Evolutionary conservation across 768 basidiomycete genomes (phyloP), one percentile per base, ranked within the genome.

Genomic region (Pleurotus citrinopileatus): DNA sequence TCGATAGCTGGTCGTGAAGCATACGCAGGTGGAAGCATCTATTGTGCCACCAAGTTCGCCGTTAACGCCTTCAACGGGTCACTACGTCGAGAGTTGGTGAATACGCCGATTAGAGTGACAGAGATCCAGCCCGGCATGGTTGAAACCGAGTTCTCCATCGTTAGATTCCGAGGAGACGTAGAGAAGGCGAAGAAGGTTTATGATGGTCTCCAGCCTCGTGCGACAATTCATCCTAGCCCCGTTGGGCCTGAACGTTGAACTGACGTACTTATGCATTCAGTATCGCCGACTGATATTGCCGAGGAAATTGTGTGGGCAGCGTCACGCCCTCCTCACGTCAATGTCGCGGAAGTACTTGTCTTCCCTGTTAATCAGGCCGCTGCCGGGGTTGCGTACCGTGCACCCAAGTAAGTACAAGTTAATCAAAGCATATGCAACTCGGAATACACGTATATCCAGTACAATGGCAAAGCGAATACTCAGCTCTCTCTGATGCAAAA

Each of bases 241-340:
- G 25, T 15, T 55, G 25, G 23, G 22, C 15, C 32, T 34, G 22
- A 42, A 59, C 32, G 6, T 37, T 44, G 56, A 52, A 40, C 56
- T 62, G 27, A 48, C 42, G 44, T 42, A 22, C 26, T 12, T 3
- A 27, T 9, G 22, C 46, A 27, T n/a, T n/a, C 62, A 94, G 91
- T 96, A 68, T 78, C 81, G 4, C 84, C 87, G 5, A 79, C 87
- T 56, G 94, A 98, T 64, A 88, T 98, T 42, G 97, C 97, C 1
- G 97, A 99, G 67, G 94, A 98, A 70, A 95, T 99, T 63, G 94
- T 96, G 17, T 99, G 96, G 96, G 86, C 86, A 12, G 96, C 97
- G 17, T 79, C 89, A 9, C 86, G 95, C 37, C 95, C 95, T 9
- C 78, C 90, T 36, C 95, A 96, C 64, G 91, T 98, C 42, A 94